Percentiles rank a stretch among this genome's conserved stretches.
Conservation (phyloP, 2,329 filamentous ascomycete species). For the Calonectria hongkongensis region DNA sequence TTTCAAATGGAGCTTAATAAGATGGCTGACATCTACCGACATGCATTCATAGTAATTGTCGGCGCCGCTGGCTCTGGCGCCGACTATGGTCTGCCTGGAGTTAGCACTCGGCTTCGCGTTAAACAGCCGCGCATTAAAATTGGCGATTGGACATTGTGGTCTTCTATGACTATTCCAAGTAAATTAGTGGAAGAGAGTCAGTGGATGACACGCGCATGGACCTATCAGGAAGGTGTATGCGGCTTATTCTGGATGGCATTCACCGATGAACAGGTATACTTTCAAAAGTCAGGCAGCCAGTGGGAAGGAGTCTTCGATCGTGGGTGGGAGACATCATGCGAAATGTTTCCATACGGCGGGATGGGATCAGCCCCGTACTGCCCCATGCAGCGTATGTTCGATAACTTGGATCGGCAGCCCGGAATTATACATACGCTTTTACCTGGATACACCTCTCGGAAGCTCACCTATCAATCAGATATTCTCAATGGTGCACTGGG, state of each 20-base stretch:
- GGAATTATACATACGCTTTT: conserved; percentile 30
- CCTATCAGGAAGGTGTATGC: conserved; percentile 36
- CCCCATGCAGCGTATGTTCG: conserved; percentile 33
- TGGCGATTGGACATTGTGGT: conserved; percentile 39
- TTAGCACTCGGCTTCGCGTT: conserved; percentile 26
- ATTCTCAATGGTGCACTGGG: conserved; percentile 33
- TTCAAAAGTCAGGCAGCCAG: conserved; percentile 37
- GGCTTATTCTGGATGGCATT: conserved; percentile 39
- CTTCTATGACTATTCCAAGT: conserved; percentile 35
- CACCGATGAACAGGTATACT: conserved; percentile 42
- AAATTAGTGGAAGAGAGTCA: conserved; percentile 25
- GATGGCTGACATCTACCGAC: conserved; percentile 41
- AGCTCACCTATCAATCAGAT: conserved; percentile 36
- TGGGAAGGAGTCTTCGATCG: conserved; percentile 33
- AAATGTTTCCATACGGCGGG: conserved; percentile 39
- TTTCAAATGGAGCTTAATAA: conserved; percentile 38
- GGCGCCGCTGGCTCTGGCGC: conserved; percentile 36
- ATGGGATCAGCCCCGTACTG: conserved; percentile 27
- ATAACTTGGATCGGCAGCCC: conserved; percentile 31
- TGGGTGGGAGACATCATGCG: conserved; percentile 35
- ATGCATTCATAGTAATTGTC: conserved; percentile 35
- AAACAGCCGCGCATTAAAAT: conserved; percentile 35
- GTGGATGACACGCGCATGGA: conserved; percentile 42
- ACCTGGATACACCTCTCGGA: conserved; percentile 21
- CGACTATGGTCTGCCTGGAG: conserved; percentile 37